Percentiles rank a stretch among this genome's conserved stretches.
Evolutionary conservation across 1,284 basidiomycete genomes (phyloP).

Genomic region (Marasmius tenuissimus): DNA sequence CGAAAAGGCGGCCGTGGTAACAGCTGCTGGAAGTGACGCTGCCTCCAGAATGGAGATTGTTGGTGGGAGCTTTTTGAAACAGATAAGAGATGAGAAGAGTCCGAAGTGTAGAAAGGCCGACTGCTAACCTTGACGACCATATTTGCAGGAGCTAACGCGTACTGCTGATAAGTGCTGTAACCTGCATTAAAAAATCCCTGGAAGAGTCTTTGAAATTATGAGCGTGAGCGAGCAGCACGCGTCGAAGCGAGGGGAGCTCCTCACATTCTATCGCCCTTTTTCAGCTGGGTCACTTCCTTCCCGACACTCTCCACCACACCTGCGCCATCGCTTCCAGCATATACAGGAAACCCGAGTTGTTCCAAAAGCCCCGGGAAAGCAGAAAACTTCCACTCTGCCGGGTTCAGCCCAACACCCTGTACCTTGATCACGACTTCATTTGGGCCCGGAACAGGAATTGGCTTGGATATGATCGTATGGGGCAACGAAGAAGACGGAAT

Average conservation of each 20-base stretch:
- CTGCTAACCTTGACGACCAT: conserved; percentile 40
- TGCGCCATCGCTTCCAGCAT: not conserved
- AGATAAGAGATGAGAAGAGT: not conserved
- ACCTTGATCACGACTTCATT: not conserved
- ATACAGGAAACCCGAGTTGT: not conserved
- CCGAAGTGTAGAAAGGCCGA: not conserved
- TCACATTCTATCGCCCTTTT: conserved; percentile 60
- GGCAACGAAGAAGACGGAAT: not conserved
- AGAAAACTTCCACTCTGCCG: not conserved
- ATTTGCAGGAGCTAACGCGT: conserved; percentile 37
- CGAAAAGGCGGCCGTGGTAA: too few species aligned
- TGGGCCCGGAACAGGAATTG: not conserved
- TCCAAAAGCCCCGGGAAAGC: not conserved
- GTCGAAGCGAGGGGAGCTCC: conserved; percentile 18
- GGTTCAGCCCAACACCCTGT: not conserved
- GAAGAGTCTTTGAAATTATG: conserved; percentile 33
- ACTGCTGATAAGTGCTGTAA: conserved; percentile 49
- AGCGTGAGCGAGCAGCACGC: not conserved
- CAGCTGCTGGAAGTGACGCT: too few species aligned
- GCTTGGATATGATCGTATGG: not conserved
- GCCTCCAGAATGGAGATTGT: too few species aligned
- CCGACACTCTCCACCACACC: conserved; percentile 33
- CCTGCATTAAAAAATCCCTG: conserved; percentile 37
- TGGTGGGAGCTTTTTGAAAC: not conserved
- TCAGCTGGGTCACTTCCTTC: conserved; percentile 45